Base-by-base conservation (phyloP, 1,139 yeast species). In the Saccharomycopsis phalli region DNA sequence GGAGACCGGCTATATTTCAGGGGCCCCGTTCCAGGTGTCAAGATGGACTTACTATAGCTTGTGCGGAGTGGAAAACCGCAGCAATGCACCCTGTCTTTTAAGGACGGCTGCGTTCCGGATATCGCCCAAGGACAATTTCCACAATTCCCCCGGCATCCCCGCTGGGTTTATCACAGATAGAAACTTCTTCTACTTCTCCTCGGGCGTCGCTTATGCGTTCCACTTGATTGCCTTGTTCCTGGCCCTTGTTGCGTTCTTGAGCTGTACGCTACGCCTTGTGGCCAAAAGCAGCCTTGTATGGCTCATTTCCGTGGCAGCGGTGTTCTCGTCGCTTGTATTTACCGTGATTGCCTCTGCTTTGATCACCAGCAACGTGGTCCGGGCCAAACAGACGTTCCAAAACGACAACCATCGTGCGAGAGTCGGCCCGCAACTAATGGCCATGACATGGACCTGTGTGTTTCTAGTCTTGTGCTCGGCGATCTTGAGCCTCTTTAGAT, bases 11-110 rank as follows among this genome's bases (percentile, higher is more conserved):
- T 60, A 59, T 14, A 70, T 79, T 42, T 54, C 68, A 10, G 69
- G 70, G 34, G 75, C 80, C 21, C 55, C 60, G 4, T 59, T 63
- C 36, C 50, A 56, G 19, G 52, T 59, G 26, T 66, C 78, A 3
- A 67, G 84, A 57, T 83, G 94, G 94, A 80, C 86, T n/a, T 65
- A 68, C 51, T 83, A 81, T 60, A 68, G 70, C 38, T 54, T 66
- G 47, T 84, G 94, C 62, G 76, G 68, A 23, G 73, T 62, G 20
- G 46, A 44, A 22, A 53, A 60, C 48, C 65, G 68, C 37, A 63
- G 63, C 40, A 59, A 62, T 47, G 47, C 54, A 41, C 55, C 67
- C 46, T 81, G 91, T 61, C 55, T 73, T 16, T 44, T 53, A 8
- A 60, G 60, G 38, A 43, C 50, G 18, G 74, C 88, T 18, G 91